Evolutionary conservation across 257 asterid species (phyloP).

Genomic region (Hygrophila difformis): DNA sequence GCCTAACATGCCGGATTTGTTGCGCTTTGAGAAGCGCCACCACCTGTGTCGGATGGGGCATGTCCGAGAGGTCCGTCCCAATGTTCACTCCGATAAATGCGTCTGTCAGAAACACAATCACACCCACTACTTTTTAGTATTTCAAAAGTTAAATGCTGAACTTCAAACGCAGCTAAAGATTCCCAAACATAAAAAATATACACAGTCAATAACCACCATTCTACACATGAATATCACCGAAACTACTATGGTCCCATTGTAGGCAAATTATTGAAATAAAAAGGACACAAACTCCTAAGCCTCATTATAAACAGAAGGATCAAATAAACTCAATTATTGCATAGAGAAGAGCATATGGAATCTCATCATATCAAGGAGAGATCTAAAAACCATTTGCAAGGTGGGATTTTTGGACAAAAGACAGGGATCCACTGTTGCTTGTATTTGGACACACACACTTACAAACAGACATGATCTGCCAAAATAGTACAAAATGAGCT

Average conservation of each 20-base stretch:
- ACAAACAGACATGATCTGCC: constrained; percentile 2
- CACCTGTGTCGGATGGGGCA: constrained; percentile 88
- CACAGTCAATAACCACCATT: too few species aligned
- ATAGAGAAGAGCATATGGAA: too few species aligned
- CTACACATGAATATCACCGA: too few species aligned
- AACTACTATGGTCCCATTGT: too few species aligned
- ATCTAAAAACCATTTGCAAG: not conserved
- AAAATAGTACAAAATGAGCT: constrained; percentile 8
- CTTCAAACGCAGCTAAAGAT: too few species aligned
- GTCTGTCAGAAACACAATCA: constrained; percentile 42
- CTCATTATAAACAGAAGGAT: too few species aligned
- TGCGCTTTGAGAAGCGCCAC: constrained; percentile 75
- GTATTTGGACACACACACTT: constrained; percentile 9
- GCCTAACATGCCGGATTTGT: constrained; percentile 54
- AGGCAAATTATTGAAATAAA: too few species aligned
- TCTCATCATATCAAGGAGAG: not conserved
- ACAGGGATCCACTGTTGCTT: constrained; percentile 6
- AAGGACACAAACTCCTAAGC: too few species aligned
- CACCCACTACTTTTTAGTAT: too few species aligned
- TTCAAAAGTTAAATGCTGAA: too few species aligned
- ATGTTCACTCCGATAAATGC: constrained; percentile 70
- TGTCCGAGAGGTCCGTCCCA: constrained; percentile 68
- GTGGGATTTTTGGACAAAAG: constrained; percentile 7
- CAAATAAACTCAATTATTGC: too few species aligned
- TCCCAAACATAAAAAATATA: too few species aligned